A percentile compares a stretch with the other conserved stretches of the same genome.
These are phyloP conservation scores for Saururus chinensis DNA, from an alignment of 164 flowering plant genomes.

Conservation along the genomic window DNA sequence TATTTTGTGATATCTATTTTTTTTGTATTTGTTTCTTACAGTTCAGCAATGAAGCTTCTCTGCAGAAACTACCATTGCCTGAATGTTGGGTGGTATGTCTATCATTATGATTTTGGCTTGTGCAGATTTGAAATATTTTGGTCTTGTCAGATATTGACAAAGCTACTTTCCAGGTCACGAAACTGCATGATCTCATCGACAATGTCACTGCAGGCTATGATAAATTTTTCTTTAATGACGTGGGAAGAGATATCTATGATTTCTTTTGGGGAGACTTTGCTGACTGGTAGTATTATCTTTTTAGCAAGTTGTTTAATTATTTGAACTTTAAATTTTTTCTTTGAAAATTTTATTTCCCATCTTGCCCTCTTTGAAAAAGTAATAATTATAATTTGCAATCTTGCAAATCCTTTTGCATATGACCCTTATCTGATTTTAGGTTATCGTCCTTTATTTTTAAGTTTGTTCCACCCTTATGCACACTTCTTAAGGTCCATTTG, in stretches of 20 bases:
- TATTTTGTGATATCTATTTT: neutral
- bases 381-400: no score
- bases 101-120: neutral
- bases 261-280: constrained; percentile 98
- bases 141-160: neutral
- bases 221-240: constrained; percentile 82
- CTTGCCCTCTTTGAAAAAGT: no score
- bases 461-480: no score
- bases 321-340: neutral
- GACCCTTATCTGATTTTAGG: no score
- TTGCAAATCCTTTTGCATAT: no score
- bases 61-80: constrained; percentile 54
- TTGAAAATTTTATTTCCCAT: no score
- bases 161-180: constrained; percentile 51
- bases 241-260: constrained; percentile 76
- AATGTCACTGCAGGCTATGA: constrained; percentile 74
- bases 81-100: constrained; percentile 95
- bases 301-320: neutral
- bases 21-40: constrained; percentile 15
- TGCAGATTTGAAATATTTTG: neutral
- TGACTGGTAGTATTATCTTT: constrained; percentile 53
- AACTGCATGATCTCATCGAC: constrained; percentile 80
- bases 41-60: constrained; percentile 61
- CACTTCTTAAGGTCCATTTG: no score
- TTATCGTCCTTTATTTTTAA: no score